Base-by-base conservation (phyloP, 352 stramenopile genomes). In the Pilasporangium apinafurcum region DNA sequence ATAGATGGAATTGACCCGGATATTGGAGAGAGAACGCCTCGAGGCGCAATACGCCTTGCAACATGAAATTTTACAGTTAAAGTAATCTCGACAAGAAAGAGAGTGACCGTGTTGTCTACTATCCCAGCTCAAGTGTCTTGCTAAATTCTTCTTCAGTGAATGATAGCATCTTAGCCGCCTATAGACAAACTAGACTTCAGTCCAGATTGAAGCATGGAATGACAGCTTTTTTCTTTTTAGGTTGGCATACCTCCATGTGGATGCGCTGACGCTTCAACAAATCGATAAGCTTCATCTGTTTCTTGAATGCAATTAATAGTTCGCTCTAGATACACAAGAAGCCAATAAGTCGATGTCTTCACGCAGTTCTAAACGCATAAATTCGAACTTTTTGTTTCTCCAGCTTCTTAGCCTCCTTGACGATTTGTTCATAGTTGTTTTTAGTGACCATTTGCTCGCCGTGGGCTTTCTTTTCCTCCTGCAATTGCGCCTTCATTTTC, bases 311-410 rank as follows among this genome's bases (percentile, higher is more conserved):
- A 4, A 66, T 47, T 24, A 92, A 37, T 5, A 92, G 32, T 26
- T 92, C 80, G 25, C 60, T 69, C 75, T 87, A n/a, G n/a, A 43
- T 12, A 21, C 22, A 47, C 24, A 45, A 31, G 44, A 12, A 51
- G n/a, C 4, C 14, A 26, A 33, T 13, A 12, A 27, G n/a, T 60
- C n/a, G n/a, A n/a, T n/a, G n/a, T n/a, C n/a, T n/a, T n/a, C n/a
- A n/a, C n/a, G n/a, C n/a, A n/a, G n/a, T n/a, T n/a, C n/a, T n/a
- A n/a, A n/a, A n/a, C n/a, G n/a, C n/a, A n/a, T n/a, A n/a, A n/a
- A n/a, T n/a, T n/a, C n/a, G n/a, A n/a, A 83, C 74, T 65, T 88
- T 92, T 61, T 92, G 80, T 57, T 90, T 90, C 24, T 90, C 80
- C 20, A 89, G 70, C 30, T 62, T 75, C 45, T 83, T 84, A 53